phyloP scores from a whole-genome alignment of 2,329 filamentous ascomycete species.

The Fusarium sp. region DNA sequence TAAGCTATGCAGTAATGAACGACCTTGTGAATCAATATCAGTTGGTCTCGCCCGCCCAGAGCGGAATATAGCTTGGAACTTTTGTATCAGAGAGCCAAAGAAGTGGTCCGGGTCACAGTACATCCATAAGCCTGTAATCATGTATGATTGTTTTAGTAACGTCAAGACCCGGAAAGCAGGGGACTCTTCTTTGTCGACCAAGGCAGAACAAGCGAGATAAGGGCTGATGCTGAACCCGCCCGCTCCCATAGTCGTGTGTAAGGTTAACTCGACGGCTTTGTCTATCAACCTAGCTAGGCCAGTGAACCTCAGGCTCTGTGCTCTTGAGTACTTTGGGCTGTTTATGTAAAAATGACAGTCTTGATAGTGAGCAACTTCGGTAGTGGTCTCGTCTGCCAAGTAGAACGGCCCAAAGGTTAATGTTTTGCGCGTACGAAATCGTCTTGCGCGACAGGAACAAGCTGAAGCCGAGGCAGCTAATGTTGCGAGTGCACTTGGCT shows the following conservation, averaged over 20 bases:
- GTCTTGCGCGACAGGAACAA: background rate
- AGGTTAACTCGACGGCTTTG: background rate
- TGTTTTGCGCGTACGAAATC: background rate
- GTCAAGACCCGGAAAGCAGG: background rate
- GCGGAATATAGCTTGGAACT: background rate
- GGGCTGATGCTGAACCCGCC: background rate
- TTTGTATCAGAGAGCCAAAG: background rate
- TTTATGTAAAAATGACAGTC: background rate
- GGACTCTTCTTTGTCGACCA: fast-evolving
- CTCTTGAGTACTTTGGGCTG: background rate
- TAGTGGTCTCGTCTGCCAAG: background rate
- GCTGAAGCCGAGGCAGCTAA: background rate
- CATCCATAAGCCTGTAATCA: too few species aligned
- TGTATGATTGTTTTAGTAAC: too few species aligned
- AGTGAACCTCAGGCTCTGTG: fast-evolving
- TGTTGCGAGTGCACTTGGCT: background rate
- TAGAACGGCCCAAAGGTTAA: background rate
- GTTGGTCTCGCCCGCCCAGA: background rate
- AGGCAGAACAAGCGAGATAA: background rate
- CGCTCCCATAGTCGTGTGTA: background rate
- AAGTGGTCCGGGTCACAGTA: background rate
- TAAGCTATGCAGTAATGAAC: background rate
- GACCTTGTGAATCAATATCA: fast-evolving
- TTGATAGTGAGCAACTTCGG: background rate
- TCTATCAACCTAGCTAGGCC: background rate